A percentile compares a stretch with the other conserved stretches of the same genome.
These are phyloP conservation scores for Trichopus zeylanicus DNA, from an alignment of 116 monocot genomes.

Conservation along the genomic window DNA sequence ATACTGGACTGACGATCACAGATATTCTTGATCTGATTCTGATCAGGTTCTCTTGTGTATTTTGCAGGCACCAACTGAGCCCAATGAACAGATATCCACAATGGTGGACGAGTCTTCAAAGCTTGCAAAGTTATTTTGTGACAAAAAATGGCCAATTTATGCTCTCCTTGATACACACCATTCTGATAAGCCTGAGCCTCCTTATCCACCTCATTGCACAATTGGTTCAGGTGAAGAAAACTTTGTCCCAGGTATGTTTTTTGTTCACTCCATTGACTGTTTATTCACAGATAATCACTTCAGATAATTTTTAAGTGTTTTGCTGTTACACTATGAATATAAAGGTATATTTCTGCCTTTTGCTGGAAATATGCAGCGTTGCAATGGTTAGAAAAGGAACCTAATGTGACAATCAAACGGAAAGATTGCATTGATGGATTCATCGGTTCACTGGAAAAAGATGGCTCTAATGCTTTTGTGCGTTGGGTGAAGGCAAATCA, in stretches of 20 bases:
- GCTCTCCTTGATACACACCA: constrained; percentile 78
- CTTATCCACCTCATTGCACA: constrained; percentile 95
- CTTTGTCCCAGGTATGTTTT: constrained; percentile 63
- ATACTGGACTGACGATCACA: no score
- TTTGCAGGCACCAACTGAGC: constrained; percentile 57
- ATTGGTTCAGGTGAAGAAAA: constrained; percentile 81
- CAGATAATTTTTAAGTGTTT: no score
- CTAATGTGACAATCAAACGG: constrained; percentile 53
- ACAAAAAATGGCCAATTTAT: constrained; percentile 72
- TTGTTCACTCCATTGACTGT: no score
- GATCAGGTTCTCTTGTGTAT: neutral
- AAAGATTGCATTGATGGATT: constrained; percentile 83
- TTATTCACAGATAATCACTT: no score
- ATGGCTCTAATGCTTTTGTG: constrained; percentile 69
- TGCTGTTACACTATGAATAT: no score
- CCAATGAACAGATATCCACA: constrained; percentile 55
- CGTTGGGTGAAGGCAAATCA: constrained; percentile 61
- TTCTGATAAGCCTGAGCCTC: constrained; percentile 73
- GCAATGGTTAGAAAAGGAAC: constrained; percentile 76
- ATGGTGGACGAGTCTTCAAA: constrained; percentile 69
- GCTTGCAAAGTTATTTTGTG: constrained; percentile 59
- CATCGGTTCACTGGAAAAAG: constrained; percentile 53
- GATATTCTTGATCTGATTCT: no score
- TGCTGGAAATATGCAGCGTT: constrained; percentile 34
- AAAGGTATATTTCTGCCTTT: neutral